Evolutionary conservation across 768 basidiomycete species (phyloP).

Genomic region (Boletus huronensis): DNA sequence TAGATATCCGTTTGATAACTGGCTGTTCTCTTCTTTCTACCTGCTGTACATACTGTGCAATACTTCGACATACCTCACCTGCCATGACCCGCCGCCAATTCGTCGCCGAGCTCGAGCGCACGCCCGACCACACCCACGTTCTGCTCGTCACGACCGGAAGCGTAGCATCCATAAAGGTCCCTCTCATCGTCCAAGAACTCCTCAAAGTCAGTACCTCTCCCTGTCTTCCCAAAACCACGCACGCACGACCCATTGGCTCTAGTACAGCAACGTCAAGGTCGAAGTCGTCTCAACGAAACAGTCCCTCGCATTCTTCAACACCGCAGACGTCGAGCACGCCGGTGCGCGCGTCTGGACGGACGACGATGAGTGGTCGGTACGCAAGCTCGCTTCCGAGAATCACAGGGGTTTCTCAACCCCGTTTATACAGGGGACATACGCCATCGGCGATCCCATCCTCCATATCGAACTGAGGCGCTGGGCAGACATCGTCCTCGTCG

Average conservation of each 20-base stretch:
- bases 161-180: slow-evolving; percentile 92
- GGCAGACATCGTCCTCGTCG: slow-evolving; percentile 94
- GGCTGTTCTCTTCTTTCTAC: neutral
- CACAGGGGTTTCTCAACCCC: neutral
- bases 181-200: slow-evolving; percentile 80
- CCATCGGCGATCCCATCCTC: slow-evolving; percentile 86
- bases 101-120: slow-evolving; percentile 27
- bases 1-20: no score
- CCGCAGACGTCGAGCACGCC: slow-evolving; percentile 43
- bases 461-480: slow-evolving; percentile 94
- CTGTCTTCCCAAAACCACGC: neutral
- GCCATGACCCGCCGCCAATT: no score
- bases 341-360: slow-evolving; percentile 82
- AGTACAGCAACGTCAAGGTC: slow-evolving; percentile 76
- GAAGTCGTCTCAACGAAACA: slow-evolving; percentile 81
- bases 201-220: slow-evolving; percentile 51
- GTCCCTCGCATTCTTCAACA: slow-evolving; percentile 74
- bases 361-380: slow-evolving; percentile 88
- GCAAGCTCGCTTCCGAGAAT: slow-evolving; percentile 18
- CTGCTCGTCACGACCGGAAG: slow-evolving; percentile 90
- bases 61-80: neutral
- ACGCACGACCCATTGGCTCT: neutral
- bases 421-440: slow-evolving; percentile 54
- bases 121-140: slow-evolving; percentile 47
- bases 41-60: slow-evolving; percentile 13